A percentile compares a stretch with the other conserved stretches of the same genome.
phyloP scores from a whole-genome alignment of 768 basidiomycete genomes.

The Kwoniella bestiolae region DNA sequence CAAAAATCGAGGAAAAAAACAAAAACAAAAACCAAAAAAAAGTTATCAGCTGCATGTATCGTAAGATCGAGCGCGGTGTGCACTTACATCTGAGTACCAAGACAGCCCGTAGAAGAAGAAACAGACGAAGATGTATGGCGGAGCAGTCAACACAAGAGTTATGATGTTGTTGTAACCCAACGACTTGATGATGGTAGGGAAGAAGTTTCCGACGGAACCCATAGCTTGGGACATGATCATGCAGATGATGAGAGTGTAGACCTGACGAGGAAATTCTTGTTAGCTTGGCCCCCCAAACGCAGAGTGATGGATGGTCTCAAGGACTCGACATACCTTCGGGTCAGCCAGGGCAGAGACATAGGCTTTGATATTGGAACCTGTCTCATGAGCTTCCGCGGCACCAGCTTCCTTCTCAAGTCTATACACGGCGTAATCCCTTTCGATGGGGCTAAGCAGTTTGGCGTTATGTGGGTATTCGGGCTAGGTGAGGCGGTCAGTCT shows the following conservation, averaged over 20 bases:
- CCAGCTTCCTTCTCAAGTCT: conserved; percentile 35
- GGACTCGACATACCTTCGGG: conserved; percentile 30
- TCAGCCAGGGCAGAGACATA: conserved; percentile 17
- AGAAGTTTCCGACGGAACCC: conserved; percentile 31
- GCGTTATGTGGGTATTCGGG: conserved; percentile 42
- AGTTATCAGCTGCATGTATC: background rate
- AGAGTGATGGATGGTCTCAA: too few species aligned
- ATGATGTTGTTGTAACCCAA: conserved; percentile 38
- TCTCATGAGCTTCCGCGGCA: conserved; percentile 21
- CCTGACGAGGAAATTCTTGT: too few species aligned
- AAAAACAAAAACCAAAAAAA: background rate
- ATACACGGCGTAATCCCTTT: conserved; percentile 39
- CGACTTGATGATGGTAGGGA: conserved; percentile 37
- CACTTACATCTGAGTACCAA: conserved; percentile 33
- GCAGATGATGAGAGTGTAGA: conserved; percentile 21
- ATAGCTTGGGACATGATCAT: conserved; percentile 35
- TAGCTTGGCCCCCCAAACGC: too few species aligned
- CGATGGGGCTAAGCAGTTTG: conserved; percentile 18
- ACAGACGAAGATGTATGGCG: conserved; percentile 39
- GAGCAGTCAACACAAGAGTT: conserved; percentile 38
- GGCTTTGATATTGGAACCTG: conserved; percentile 9
- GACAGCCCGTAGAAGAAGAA: conserved; percentile 34
- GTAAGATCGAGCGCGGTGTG: background rate
- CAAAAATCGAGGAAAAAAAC: background rate
- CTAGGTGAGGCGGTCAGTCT: background rate